Conservation (phyloP, 345 rosid genomes). For the Trapa incisa region DNA sequence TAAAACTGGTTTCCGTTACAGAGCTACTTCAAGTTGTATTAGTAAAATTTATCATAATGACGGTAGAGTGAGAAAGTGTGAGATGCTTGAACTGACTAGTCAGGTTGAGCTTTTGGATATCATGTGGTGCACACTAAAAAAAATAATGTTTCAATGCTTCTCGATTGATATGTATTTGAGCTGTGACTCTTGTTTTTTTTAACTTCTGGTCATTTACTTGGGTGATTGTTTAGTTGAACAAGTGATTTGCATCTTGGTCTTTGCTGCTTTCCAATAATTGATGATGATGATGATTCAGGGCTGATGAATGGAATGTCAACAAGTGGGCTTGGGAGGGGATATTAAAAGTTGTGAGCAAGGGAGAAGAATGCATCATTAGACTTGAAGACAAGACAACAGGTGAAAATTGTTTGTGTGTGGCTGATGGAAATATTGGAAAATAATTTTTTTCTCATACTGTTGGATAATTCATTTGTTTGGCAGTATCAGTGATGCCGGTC, state of each 20-base stretch:
- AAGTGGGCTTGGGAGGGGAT: constrained; percentile 99
- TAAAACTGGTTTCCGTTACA: too few relatives aligned
- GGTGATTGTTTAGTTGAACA: background rate
- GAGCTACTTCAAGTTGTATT: too few relatives aligned
- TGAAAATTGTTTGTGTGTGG: constrained; percentile 13
- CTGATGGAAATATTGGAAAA: background rate
- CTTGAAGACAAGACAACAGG: constrained; percentile 86
- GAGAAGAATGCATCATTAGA: constrained; percentile 88
- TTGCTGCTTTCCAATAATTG: background rate
- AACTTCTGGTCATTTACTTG: background rate
- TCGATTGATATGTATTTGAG: background rate
- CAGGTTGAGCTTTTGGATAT: too few relatives aligned
- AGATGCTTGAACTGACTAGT: too few relatives aligned
- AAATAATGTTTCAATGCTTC: background rate
- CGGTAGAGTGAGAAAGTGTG: too few relatives aligned
- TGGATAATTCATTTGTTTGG: background rate
- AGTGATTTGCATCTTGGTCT: background rate
- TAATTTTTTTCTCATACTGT: too few relatives aligned
- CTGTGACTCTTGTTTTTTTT: background rate
- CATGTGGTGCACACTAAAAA: background rate
- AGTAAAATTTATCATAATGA: background rate
- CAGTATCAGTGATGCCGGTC: background rate
- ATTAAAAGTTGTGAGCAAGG: constrained; percentile 76
- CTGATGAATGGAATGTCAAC: constrained; percentile 98
- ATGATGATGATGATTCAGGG: constrained; percentile 27